These are phyloP conservation scores for Ascochyta lentis DNA, from an alignment of 2,329 filamentous ascomycete genomes.

Conservation along the genomic window DNA sequence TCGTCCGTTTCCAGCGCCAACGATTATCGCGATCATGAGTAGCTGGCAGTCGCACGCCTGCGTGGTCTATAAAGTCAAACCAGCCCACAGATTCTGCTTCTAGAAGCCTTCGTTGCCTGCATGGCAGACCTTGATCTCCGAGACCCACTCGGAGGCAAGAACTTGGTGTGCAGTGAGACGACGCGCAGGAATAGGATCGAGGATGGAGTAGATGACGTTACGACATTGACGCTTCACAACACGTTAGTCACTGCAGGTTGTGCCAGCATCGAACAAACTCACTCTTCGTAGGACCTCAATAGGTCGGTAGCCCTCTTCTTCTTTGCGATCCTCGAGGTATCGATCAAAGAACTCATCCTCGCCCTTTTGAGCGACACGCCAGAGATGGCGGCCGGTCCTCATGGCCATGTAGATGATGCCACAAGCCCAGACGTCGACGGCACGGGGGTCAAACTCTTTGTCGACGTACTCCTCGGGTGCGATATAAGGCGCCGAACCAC, in stretches of 20 bases:
- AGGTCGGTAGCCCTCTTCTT: conserved; percentile 94
- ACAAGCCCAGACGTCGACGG: conserved; percentile 98
- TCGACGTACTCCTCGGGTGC: conserved; percentile 95
- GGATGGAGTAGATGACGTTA: conserved; percentile 98
- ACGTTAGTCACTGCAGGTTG: conserved; percentile 23
- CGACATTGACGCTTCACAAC: conserved; percentile 82
- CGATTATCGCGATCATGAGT: conserved; percentile 1
- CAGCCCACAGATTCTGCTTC: conserved; percentile 26
- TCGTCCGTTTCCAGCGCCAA: conserved; percentile 19
- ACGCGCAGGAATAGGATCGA: conserved; percentile 90
- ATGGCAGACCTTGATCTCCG: conserved; percentile 96
- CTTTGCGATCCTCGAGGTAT: conserved; percentile 89
- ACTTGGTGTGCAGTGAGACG: conserved; percentile 96
- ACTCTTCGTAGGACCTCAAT: conserved; percentile 96
- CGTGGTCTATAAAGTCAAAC: conserved; percentile 23
- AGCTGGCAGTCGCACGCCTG: conserved; percentile 17
- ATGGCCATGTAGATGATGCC: conserved; percentile 99
- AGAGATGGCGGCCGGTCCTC: conserved; percentile 93
- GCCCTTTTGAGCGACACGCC: conserved; percentile 95
- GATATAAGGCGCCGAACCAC: conserved; percentile 96
- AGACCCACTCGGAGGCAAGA: conserved; percentile 97
- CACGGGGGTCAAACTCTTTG: conserved; percentile 93
- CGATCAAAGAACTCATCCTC: conserved; percentile 97
- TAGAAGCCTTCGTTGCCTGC: conserved; percentile 94
- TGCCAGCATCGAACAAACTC: conserved; percentile 53